Evolutionary conservation across 2,329 filamentous ascomycete species (phyloP), one percentile per base, ranked within the genome.

Genomic region (Domatiomyces globalis): DNA sequence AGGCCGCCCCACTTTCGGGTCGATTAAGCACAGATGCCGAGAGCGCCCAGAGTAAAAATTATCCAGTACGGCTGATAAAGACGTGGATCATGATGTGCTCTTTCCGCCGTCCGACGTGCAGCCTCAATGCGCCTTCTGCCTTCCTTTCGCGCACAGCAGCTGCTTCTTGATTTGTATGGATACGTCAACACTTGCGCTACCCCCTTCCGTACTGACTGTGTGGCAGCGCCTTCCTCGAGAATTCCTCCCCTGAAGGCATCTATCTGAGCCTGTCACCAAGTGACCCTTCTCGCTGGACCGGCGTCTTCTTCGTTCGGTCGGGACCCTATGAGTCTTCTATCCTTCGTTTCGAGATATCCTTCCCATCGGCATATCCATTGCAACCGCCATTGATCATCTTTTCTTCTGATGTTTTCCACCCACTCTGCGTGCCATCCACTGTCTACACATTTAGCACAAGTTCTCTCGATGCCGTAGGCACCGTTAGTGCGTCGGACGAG

Each of bases 401-500:
- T 67, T 79, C 81, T 45, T 94, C 87, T 60, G 90, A 96, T 65
- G 84, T 96, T 59, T 98, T 96, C 67, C 90, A 98, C 66, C 90
- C 90, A 17, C 75, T 98, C 43, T 83, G 96, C 59, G 88, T 89
- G 6, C 89, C 92, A 39, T 75, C 94, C 55, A 95, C 88, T n/a
- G 95, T 87, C 2, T 94, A 95, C 69, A 92, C 87, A 64, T 94
- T 94, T 71, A 85, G 87, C 43, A 88, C 86, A 55, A 83, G 84
- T 48, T 48, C 48, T 15, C 50, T 52, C 29, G 57, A 60, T 47
- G 45, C 57, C 3, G 52, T 55, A 5, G 86, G 85, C 46, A 87
- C 86, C 0, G 83, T 89, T 55, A 90, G 85, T 65, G 86, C 87
- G 7, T 84, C 81, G 1, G 87, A 95, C 60, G 82, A 87, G 33